These are phyloP conservation scores for Tetrahymena elliotti DNA, from an alignment of 73 alveolate genomes.

Conservation along the genomic window DNA sequence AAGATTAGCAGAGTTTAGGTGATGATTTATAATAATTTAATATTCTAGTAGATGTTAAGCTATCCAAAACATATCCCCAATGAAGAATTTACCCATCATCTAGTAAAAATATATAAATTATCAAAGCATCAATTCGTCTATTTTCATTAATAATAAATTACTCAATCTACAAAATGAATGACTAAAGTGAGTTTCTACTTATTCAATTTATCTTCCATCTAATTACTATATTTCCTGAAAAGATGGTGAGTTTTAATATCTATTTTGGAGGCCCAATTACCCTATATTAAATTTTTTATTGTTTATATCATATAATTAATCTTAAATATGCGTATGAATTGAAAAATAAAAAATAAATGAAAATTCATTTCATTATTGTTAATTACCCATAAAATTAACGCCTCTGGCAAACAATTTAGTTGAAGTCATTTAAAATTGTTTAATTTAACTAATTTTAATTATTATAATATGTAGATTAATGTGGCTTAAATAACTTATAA, in stretches of 20 bases:
- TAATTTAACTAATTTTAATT: neutral
- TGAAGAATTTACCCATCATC: neutral
- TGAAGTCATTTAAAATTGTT: neutral
- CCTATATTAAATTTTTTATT: neutral
- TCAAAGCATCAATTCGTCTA: neutral
- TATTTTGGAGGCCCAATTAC: neutral
- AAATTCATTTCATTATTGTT: neutral
- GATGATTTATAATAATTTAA: neutral
- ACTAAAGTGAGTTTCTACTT: neutral
- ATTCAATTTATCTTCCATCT: neutral
- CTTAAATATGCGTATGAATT: neutral
- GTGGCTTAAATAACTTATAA: neutral
- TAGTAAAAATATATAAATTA: neutral
- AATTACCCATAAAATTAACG: neutral
- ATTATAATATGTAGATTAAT: neutral
- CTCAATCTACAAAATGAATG: neutral
- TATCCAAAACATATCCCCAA: neutral
- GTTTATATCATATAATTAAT: neutral
- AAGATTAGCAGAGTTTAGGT: neutral
- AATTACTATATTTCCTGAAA: neutral
- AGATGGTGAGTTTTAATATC: neutral
- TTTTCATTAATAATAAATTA: neutral
- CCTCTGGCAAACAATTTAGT: neutral
- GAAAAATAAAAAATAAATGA: neutral
- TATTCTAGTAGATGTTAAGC: neutral